phyloP scores from a whole-genome alignment of 2,329 filamentous ascomycete genomes.

The Atkinsonella texensis region DNA sequence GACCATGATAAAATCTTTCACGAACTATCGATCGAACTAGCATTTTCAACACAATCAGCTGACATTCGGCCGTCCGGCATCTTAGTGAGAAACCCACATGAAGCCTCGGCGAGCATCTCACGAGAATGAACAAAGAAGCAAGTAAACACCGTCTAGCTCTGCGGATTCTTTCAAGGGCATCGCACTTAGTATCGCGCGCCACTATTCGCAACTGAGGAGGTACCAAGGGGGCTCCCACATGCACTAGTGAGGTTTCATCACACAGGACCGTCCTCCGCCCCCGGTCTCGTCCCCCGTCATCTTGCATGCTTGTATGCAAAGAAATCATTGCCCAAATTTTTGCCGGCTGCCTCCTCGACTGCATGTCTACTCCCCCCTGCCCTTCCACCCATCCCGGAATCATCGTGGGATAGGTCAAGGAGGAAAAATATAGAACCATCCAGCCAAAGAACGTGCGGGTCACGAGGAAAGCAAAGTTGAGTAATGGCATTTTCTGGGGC shows the following conservation, averaged over 20 bases:
- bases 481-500: no score
- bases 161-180: neutral
- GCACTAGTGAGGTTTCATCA: conserved; percentile 1
- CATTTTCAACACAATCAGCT: neutral
- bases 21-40: no score
- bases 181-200: no score
- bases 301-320: no score
- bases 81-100: neutral
- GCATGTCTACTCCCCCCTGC: neutral
- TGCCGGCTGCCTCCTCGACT: neutral
- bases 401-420: neutral
- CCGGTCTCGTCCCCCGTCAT: no score
- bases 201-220: neutral
- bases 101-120: neutral
- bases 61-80: neutral
- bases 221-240: neutral
- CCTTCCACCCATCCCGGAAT: neutral
- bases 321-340: neutral
- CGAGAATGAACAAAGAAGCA: neutral
- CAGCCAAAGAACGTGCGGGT: neutral
- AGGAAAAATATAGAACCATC: neutral
- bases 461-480: no score
- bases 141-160: neutral
- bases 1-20: neutral
- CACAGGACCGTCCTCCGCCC: neutral